Evolutionary conservation across 176 grass and related monocot species (phyloP).

Genomic region (Carex kokanica): DNA sequence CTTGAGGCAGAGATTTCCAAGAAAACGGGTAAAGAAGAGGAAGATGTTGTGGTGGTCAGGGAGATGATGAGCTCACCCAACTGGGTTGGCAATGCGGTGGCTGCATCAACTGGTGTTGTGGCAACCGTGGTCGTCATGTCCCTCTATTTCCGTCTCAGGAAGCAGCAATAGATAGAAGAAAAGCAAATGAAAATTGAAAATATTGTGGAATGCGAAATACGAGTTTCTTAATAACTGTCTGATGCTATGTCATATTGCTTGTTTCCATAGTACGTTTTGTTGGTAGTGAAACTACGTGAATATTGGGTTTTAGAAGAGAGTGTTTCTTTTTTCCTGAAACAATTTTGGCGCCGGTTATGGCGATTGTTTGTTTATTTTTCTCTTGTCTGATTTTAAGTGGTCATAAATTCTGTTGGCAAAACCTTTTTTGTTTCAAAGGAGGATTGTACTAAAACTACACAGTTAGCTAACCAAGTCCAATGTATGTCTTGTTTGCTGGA

Average conservation of each 20-base stretch:
- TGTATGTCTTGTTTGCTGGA: not conserved
- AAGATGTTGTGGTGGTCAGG: constrained; percentile 24
- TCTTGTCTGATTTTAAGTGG: not conserved
- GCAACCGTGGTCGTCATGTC: constrained; percentile 2
- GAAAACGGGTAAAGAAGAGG: not conserved
- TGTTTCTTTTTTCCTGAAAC: not conserved
- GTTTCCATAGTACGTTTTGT: not conserved
- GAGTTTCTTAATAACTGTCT: not conserved
- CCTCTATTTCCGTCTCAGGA: constrained; percentile 15
- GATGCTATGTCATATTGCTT: not conserved
- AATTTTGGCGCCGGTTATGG: constrained; percentile 6
- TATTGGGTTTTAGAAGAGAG: not conserved
- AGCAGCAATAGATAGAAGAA: not conserved
- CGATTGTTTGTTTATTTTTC: not conserved
- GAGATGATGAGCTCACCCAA: constrained; percentile 20
- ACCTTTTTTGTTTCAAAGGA: not conserved
- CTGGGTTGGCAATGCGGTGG: constrained; percentile 11
- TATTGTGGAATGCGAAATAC: not conserved
- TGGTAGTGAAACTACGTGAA: not conserved
- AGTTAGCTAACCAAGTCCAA: not conserved
- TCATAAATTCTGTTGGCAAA: not conserved
- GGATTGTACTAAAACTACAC: not conserved
- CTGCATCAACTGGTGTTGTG: not conserved
- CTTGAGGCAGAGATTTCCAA: constrained; percentile 11
- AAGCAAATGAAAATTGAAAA: not conserved